Evolutionary conservation across 1,284 basidiomycete genomes (phyloP), one percentile per base, ranked within the genome.

Genomic region (Rhodotorula sp.): DNA sequence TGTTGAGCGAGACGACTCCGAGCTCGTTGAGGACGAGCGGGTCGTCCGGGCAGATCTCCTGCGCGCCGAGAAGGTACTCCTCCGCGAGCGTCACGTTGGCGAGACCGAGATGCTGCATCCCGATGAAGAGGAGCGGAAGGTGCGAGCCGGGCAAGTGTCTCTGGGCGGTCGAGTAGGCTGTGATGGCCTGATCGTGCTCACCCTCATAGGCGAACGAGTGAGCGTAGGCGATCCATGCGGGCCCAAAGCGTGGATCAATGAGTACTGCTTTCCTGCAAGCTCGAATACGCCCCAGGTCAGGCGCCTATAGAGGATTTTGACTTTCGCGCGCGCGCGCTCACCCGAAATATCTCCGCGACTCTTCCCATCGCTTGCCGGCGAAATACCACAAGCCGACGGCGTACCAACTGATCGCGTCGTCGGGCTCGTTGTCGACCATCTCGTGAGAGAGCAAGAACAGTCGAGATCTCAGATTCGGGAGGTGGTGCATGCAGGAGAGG

Each of bases 311-410:
- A 34, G 5, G 7, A 34, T 34, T 34, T 7, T 7, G 7, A 34
- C 4, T 34, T 34, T 34, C 34, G 34, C 34, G 34, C 34, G 34
- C 34, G 34, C 34, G 34, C 8, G 34, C 85, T 61, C 69, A 92
- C 92, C 91, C 92, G 80, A 97, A 95, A 80, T 94, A 97, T 72
- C 93, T 88, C 74, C 94, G 84, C 14, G 93, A 92, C 76, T 94
- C 91, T 26, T 88, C 84, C 89, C 90, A 99, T 76, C 95, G 90
- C 66, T 87, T 86, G 23, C 89, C 88, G 43, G 88, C 87, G 66
- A 95, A 87, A 80, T 99, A 99, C 93, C 95, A 99, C 52, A 97
- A 87, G 0, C 95, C 97, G 28, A 98, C 97, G 3, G 95, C 94
- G 81, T 98, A 99, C 97, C 97, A 99, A 75, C 92, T 93, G 61